These are phyloP conservation scores for Vickermania spadyakhi DNA, from an alignment of 208 protist genomes.

Conservation along the genomic window DNA sequence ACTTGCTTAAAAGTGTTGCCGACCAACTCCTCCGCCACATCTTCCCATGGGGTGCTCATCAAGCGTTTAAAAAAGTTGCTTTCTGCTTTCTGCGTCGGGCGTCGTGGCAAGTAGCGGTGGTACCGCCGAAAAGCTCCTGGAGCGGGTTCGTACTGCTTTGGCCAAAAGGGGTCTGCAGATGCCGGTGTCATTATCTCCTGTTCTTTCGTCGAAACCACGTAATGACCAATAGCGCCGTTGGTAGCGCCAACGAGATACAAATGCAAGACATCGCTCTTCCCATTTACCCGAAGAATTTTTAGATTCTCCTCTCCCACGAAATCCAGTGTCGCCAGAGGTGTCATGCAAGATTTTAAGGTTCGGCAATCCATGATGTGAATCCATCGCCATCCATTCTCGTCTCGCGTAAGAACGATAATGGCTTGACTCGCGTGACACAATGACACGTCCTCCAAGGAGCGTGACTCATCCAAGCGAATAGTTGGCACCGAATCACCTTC, in stretches of 20 bases:
- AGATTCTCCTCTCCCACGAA: conserved; percentile 60
- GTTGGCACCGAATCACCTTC: conserved; percentile 10
- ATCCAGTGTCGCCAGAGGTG: conserved; percentile 48
- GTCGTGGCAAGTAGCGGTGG: conserved; percentile 40
- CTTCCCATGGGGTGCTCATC: conserved; percentile 75
- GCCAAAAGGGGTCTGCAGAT: conserved; percentile 10
- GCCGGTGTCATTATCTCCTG: neutral
- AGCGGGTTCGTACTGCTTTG: conserved; percentile 23
- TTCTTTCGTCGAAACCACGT: conserved; percentile 44
- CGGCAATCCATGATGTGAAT: conserved; percentile 66
- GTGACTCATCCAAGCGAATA: conserved; percentile 28
- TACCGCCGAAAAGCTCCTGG: conserved; percentile 62
- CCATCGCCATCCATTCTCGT: conserved; percentile 76
- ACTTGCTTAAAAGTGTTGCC: conserved; percentile 38
- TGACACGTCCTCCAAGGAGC: conserved; percentile 46
- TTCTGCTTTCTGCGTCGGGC: conserved; percentile 67
- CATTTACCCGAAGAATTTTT: conserved; percentile 38
- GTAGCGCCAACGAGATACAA: conserved; percentile 61
- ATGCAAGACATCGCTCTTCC: conserved; percentile 44
- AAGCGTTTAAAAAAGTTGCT: conserved; percentile 76
- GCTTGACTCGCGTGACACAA: conserved; percentile 35
- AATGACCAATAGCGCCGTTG: conserved; percentile 51
- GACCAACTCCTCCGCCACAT: conserved; percentile 63
- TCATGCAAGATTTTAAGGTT: conserved; percentile 44
- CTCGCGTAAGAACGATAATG: conserved; percentile 57